A percentile compares a stretch with the other conserved stretches of the same genome.
Evolutionary conservation across 2,329 filamentous ascomycete species (phyloP).

Genomic region (Sordariomycetes sp.): DNA sequence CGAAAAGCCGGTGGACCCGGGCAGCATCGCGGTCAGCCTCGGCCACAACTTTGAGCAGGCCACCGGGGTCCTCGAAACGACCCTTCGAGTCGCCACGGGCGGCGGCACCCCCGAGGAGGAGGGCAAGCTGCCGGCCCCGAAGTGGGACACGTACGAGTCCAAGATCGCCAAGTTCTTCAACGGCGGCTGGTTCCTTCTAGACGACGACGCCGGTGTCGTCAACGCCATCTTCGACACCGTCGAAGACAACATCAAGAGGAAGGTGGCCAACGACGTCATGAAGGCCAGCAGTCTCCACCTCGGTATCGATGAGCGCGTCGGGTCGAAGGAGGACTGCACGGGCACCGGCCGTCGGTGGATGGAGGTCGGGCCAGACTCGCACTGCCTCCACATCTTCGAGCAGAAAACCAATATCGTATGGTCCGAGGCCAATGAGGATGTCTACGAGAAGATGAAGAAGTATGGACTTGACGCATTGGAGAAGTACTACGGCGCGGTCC

Average conservation of each 20-base stretch:
- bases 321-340: constrained; percentile 1
- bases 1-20: not conserved
- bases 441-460: not conserved
- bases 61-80: constrained; percentile 1
- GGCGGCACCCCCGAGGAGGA: constrained; percentile 3
- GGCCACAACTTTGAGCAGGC: constrained; percentile 2
- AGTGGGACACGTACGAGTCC: constrained; percentile 3
- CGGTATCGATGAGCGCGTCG: constrained; percentile 2
- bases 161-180: constrained; percentile 8
- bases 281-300: constrained; percentile 2
- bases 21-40: constrained; percentile 1
- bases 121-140: constrained; percentile 3
- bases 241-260: constrained; percentile 5
- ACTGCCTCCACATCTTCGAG: constrained; percentile 2
- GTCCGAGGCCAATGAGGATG: constrained; percentile 8
- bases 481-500: not conserved
- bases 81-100: constrained; percentile 4
- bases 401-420: not conserved
- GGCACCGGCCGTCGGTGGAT: constrained; percentile 3
- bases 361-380: not conserved
- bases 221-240: constrained; percentile 1
- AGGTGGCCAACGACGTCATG: constrained; percentile 8
- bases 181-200: constrained; percentile 7
- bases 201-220: constrained; percentile 6
- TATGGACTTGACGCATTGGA: not conserved